Base-by-base conservation (phyloP, 163 green algal genomes). In the Chlorella variabilis region DNA sequence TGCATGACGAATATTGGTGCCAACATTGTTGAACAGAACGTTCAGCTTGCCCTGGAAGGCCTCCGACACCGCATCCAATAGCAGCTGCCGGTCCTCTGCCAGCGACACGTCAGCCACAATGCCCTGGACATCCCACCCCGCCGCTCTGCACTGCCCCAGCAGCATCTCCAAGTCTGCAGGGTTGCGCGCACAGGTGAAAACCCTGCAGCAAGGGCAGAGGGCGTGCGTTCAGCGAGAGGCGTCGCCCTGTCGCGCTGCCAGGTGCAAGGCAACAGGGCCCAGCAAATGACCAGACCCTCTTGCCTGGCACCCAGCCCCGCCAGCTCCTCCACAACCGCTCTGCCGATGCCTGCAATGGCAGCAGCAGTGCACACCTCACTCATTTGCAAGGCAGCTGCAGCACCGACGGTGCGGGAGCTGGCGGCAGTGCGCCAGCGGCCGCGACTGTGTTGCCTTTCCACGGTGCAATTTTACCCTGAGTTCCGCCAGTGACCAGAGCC, bases 1-100 rank as follows among this genome's bases (percentile, higher is more conserved):
- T 11, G 86, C 80, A 77, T 97, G 96, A 17, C 96, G 88, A 13
- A 98, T 92, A 86, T 99, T 99, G 62, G 88, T 97, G 27, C 96
- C 96, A 23, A 97, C 96, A 76, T 99, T 99, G 85, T 98, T 98
- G 31, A 98, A 68, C 61, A 85, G 48, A 18, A 71, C 62, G 25
- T 69, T 75, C 9, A 96, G 78, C 34, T 87, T 77, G 42, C 94
- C 92, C 7, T 82, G 89, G 87, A 95, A 96, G 1, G 70, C 49
- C 1, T 42, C 63, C 31, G 71, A 68, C 11, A 82, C 89, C 42
- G 61, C 49, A 31, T 85, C 75, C 34, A 94, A 70, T 29, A 97
- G 82, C 73, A 54, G 21, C 63, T 85, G 27, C 33, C 89, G 80
- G 21, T 88, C 83, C 51, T 84, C 54, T 11, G 48, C 33, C 3